phyloP scores from a whole-genome alignment of 805 yeast species.

The Candida namnaoensis region DNA sequence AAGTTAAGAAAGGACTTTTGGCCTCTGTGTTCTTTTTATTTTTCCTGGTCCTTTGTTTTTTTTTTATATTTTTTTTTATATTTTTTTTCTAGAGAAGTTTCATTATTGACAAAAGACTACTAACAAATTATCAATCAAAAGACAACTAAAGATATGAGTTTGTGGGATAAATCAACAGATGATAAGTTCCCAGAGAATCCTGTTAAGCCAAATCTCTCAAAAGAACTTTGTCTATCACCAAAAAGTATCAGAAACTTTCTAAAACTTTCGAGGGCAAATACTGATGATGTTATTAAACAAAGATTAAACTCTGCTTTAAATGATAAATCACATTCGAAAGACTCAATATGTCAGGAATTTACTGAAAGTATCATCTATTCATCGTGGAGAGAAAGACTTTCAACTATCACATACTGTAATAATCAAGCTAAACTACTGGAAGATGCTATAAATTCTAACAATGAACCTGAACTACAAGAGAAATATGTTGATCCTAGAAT shows the following conservation, averaged over 20 bases:
- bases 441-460: slow-evolving; percentile 19
- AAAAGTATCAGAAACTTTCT: slow-evolving; percentile 27
- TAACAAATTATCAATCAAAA: too few relatives aligned
- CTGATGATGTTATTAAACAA: slow-evolving; percentile 39
- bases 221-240: slow-evolving; percentile 23
- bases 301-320: slow-evolving; percentile 30
- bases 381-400: slow-evolving; percentile 35
- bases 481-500: slow-evolving; percentile 22
- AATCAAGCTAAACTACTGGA: slow-evolving; percentile 21
- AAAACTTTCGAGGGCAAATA: slow-evolving; percentile 23
- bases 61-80: too few relatives aligned
- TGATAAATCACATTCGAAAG: slow-evolving; percentile 12
- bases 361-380: slow-evolving; percentile 29
- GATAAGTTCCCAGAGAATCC: slow-evolving; percentile 13
- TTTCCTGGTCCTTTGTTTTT: too few relatives aligned
- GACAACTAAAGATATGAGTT: slow-evolving; percentile 6
- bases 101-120: too few relatives aligned
- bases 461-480: slow-evolving; percentile 11
- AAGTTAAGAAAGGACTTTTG: too few relatives aligned
- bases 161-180: slow-evolving; percentile 13
- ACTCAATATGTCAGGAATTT: slow-evolving; percentile 25
- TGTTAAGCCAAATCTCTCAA: slow-evolving; percentile 15
- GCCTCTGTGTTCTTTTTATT: too few relatives aligned
- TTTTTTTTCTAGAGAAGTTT: too few relatives aligned
- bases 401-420: slow-evolving; percentile 33